These are phyloP conservation scores for Penicillium sp. DNA, from an alignment of 2,329 filamentous ascomycete genomes.

Conservation along the genomic window DNA sequence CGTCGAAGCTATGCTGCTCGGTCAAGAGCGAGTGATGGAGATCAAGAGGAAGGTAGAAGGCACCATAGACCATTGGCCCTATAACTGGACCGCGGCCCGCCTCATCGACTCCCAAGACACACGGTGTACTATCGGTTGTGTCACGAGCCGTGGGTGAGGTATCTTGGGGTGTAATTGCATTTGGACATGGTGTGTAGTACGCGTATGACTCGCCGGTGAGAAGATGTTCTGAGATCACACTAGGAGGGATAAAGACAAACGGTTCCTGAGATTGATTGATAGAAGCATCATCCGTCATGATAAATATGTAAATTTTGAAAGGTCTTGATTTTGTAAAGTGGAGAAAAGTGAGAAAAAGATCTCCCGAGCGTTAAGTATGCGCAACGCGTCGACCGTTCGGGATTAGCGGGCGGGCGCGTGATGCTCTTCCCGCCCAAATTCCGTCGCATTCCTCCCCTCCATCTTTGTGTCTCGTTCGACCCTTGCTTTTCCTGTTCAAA, in stretches of 20 bases:
- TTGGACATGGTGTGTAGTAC: constrained; percentile 68
- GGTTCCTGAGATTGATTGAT: constrained; percentile 35
- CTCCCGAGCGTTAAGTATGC: not conserved
- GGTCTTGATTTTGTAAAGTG: not conserved
- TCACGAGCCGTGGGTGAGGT: constrained; percentile 28
- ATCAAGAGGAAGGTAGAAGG: constrained; percentile 69
- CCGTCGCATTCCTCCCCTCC: constrained; percentile 24
- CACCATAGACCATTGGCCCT: constrained; percentile 67
- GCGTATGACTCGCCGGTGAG: constrained; percentile 67
- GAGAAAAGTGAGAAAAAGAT: not conserved
- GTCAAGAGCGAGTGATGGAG: constrained; percentile 71
- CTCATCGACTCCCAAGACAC: constrained; percentile 87
- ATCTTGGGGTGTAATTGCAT: constrained; percentile 54
- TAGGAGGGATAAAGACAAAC: constrained; percentile 64
- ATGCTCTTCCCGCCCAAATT: constrained; percentile 24
- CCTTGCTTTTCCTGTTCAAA: not conserved
- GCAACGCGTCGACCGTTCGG: constrained; percentile 38
- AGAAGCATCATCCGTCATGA: constrained; percentile 34
- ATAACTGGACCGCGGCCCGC: constrained; percentile 92
- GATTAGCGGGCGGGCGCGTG: constrained; percentile 34
- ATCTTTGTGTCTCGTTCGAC: constrained; percentile 1
- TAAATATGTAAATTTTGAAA: not conserved
- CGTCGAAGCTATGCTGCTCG: constrained; percentile 80
- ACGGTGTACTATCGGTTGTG: constrained; percentile 53
- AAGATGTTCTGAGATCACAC: constrained; percentile 58